A percentile compares a stretch with the other conserved stretches of the same genome.
These are phyloP conservation scores for Turritis glabra DNA, from an alignment of 345 rosid genomes.

Conservation along the genomic window DNA sequence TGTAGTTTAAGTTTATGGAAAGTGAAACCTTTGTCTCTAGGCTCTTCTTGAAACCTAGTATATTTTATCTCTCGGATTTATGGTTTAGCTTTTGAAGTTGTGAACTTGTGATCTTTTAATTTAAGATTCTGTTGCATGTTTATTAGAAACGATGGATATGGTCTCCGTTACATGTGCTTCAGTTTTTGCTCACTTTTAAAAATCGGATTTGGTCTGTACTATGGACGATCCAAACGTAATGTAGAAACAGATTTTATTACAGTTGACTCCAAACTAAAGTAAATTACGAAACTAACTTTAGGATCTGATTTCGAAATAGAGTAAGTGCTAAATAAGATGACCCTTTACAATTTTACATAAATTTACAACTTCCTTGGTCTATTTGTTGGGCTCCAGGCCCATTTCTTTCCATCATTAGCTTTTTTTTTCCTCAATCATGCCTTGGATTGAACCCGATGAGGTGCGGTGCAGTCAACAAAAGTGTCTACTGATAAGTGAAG, in stretches of 20 bases:
- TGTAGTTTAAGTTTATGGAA: background rate
- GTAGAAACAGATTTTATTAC: background rate
- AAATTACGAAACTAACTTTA: background rate
- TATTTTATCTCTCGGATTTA: background rate
- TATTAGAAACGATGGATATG: background rate
- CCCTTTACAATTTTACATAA: background rate
- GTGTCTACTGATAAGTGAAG: background rate
- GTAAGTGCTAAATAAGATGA: background rate
- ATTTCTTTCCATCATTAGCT: background rate
- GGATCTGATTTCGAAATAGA: background rate
- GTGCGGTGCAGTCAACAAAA: background rate
- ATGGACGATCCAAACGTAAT: background rate
- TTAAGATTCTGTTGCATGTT: background rate
- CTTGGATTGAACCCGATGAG: background rate
- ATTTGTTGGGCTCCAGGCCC: background rate
- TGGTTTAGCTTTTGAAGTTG: background rate
- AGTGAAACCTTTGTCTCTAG: background rate
- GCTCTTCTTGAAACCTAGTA: background rate
- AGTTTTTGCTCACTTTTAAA: background rate
- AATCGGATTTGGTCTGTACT: background rate
- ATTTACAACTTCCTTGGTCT: background rate
- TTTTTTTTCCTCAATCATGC: background rate
- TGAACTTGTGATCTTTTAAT: background rate
- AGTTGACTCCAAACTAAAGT: background rate
- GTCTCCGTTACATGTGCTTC: background rate